Evolutionary conservation across 345 rosid genomes (phyloP), one percentile per base, ranked within the genome.

Genomic region (Trapa incisa): DNA sequence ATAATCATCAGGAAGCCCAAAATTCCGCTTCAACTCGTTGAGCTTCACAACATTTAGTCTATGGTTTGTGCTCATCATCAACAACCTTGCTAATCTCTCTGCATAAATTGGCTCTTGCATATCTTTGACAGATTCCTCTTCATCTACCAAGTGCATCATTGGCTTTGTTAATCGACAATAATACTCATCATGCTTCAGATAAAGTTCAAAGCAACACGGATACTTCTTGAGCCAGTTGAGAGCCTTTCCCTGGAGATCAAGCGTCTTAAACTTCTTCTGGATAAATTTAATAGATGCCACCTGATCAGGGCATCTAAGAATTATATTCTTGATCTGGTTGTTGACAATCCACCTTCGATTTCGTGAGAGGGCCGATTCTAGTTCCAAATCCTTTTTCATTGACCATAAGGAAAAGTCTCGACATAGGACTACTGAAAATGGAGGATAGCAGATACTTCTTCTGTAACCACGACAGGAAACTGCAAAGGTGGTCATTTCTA

Each of bases 201-300:
- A 87, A 10, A 88, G 84, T n/a, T 86, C 82, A 71, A 87, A 93
- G 74, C 94, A 93, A 73, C 92, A 85, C 2, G 98, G 98, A 53
- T 93, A 93, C 68, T 93, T 93, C 72, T 85, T 88, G 42, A 90
- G 81, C 98, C 98, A 93, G 72, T 93, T 90, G 68, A 90, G 72
- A 4, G 97, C 97, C 52, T 88, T 93, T 29, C 98, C 98, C 75
- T 88, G 96, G 60, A 93, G 92, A 81, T 93, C 98, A 70, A 93
- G 97, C 45, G 85, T 85, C 77, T 87, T 93, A 72, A 93, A 93
- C 85, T 90, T 90, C 78, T 88, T 93, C 79, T 90, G 97, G 17
- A 93, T 83, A 79, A 77, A 73, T 66, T 79, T 82, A 67, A 87
- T 66, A 3, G 96, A 75, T 22, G 75, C 78, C 1, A 71, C 89